These are phyloP conservation scores for Fusarium equiseti DNA, from an alignment of 2,329 filamentous ascomycete species.

Conservation along the genomic window DNA sequence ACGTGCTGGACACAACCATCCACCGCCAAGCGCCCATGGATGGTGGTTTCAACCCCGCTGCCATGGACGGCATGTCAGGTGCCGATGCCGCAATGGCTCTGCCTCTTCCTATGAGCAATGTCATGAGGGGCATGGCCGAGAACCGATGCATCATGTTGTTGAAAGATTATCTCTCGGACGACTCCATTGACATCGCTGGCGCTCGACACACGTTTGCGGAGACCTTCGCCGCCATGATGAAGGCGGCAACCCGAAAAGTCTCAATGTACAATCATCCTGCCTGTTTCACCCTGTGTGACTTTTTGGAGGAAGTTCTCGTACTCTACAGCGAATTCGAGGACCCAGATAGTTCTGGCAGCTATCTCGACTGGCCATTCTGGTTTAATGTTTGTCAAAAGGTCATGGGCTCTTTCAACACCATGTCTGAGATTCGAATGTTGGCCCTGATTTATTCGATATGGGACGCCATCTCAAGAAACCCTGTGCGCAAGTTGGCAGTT, in stretches of 20 bases:
- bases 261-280: conserved; percentile 85
- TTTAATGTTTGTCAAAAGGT: conserved; percentile 82
- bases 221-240: conserved; percentile 79
- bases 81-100: conserved; percentile 76
- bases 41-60: conserved; percentile 56
- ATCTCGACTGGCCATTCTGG: conserved; percentile 88
- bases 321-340: conserved; percentile 67
- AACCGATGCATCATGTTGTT: conserved; percentile 86
- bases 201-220: conserved; percentile 79
- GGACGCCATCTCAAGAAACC: conserved; percentile 76
- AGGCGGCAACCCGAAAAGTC: conserved; percentile 78
- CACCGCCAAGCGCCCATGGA: conserved; percentile 75
- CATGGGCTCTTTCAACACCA: conserved; percentile 85
- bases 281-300: conserved; percentile 91
- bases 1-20: conserved; percentile 84
- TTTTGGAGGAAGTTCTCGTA: conserved; percentile 83
- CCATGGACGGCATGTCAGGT: conserved; percentile 61
- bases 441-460: conserved; percentile 85
- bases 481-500: conserved; percentile 74
- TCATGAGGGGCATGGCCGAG: conserved; percentile 85
- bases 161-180: conserved; percentile 77
- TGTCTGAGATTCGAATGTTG: conserved; percentile 88
- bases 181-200: conserved; percentile 53
- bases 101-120: conserved; percentile 74
- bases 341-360: conserved; percentile 54